A percentile compares a stretch with the other conserved stretches of the same genome.
phyloP scores from a whole-genome alignment of 768 basidiomycete genomes.

The Cyathus striatus region DNA sequence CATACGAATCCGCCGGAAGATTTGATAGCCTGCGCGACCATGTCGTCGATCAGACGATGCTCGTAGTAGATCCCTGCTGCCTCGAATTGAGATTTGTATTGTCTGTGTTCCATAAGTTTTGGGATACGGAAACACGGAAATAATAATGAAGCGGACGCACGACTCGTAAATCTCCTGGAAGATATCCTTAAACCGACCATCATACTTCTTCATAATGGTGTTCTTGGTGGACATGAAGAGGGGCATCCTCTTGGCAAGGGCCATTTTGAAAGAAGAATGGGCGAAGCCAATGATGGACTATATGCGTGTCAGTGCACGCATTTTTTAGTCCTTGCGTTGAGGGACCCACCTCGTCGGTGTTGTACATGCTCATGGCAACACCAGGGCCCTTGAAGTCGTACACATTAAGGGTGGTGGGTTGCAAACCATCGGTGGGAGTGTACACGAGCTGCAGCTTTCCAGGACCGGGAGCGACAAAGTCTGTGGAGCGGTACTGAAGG shows the following conservation, averaged over 20 bases:
- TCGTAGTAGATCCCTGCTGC: constrained; percentile 80
- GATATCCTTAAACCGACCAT: constrained; percentile 98
- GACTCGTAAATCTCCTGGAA: constrained; percentile 94
- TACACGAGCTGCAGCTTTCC: constrained; percentile 93
- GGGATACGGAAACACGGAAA: no score
- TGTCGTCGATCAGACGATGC: constrained; percentile 95
- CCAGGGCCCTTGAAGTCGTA: constrained; percentile 93
- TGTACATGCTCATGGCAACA: constrained; percentile 97
- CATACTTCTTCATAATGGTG: constrained; percentile 95
- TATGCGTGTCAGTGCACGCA: not conserved
- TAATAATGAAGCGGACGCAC: constrained; percentile 33
- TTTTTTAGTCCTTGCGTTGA: not conserved
- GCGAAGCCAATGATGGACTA: constrained; percentile 94
- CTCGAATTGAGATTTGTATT: constrained; percentile 72
- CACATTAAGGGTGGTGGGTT: constrained; percentile 67
- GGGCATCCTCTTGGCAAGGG: constrained; percentile 69
- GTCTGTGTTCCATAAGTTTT: constrained; percentile 20
- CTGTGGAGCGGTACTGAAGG: constrained; percentile 86
- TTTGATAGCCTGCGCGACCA: constrained; percentile 98
- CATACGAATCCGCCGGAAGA: constrained; percentile 88
- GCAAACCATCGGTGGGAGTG: constrained; percentile 74
- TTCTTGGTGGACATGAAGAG: constrained; percentile 98
- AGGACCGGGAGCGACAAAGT: constrained; percentile 85
- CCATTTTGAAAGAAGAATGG: constrained; percentile 98
- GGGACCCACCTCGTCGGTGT: constrained; percentile 78